These are phyloP conservation scores for Sclerotinia trifoliorum DNA, from an alignment of 2,329 filamentous ascomycete species.

Conservation along the genomic window DNA sequence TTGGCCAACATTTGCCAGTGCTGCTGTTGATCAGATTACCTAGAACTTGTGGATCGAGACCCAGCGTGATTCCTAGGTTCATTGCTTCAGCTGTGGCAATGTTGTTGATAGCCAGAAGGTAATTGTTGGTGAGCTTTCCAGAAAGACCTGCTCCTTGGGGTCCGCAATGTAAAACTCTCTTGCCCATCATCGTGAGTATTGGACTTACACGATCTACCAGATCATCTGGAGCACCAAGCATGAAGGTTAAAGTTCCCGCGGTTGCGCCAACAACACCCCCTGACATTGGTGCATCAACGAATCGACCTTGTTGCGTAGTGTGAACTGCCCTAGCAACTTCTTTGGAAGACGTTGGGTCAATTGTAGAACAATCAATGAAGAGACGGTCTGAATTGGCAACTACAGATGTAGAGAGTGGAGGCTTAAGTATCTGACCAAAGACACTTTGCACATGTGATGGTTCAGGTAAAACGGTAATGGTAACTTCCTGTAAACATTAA, in stretches of 20 bases:
- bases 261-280: slow-evolving; percentile 90
- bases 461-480: slow-evolving; percentile 87
- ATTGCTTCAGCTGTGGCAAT: slow-evolving; percentile 60
- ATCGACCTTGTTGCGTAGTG: slow-evolving; percentile 66
- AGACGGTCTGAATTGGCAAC: slow-evolving; percentile 60
- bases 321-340: slow-evolving; percentile 71
- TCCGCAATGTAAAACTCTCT: slow-evolving; percentile 81
- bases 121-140: slow-evolving; percentile 96
- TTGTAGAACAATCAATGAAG: slow-evolving; percentile 96
- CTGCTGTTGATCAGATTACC: slow-evolving; percentile 88
- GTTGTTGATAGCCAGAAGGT: slow-evolving; percentile 91
- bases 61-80: slow-evolving; percentile 56
- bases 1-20: slow-evolving; percentile 95
- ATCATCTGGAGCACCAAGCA: slow-evolving; percentile 72
- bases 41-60: slow-evolving; percentile 60
- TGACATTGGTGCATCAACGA: slow-evolving; percentile 96
- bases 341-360: slow-evolving; percentile 83
- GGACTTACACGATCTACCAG: slow-evolving; percentile 64
- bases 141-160: slow-evolving; percentile 80
- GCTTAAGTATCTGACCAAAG: slow-evolving; percentile 71
- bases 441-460: slow-evolving; percentile 83
- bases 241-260: slow-evolving; percentile 88
- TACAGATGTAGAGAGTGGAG: slow-evolving; percentile 50
- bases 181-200: slow-evolving; percentile 79
- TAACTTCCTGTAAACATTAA: slow-evolving; percentile 61